Base-by-base conservation (phyloP, 306 rosid genomes). In the Begonia loranthoides region DNA sequence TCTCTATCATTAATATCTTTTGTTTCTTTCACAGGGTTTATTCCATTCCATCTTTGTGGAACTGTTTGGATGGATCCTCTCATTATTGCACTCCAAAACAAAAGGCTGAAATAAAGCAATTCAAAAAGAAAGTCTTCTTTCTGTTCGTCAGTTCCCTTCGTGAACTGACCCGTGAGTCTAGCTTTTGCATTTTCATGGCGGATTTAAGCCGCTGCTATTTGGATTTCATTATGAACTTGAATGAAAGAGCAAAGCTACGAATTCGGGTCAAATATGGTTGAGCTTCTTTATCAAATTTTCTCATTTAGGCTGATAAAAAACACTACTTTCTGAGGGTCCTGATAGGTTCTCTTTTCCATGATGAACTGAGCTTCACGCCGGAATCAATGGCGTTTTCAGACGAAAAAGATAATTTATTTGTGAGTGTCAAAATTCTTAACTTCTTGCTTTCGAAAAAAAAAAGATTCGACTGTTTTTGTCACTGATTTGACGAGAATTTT, bases 61-160 rank as follows among this genome's bases (percentile, higher is more conserved):
- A 19, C 22, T 1, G 22, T 19, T 19, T 19, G 22, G 22, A 19
- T 19, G 22, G 22, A 19, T 19, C 3, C 22, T 19, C 22, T 19
- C 22, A 19, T 19, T 19, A 2, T 19, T 19, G 39, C 50, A 50
- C 41, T 10, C 16, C 45, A 13, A 54, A 62, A 45, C 46, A 6
- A 66, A 52, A 49, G 21, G 48, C 21, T 16, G 55, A 12, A 40
- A 55, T 49, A 51, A 74, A 34, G 51, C 41, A 15, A 49, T 9
- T 16, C 28, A 58, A 73, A 74, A 70, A 70, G 60, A 70, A 75
- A 71, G 58, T 68, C 77, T 66, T 73, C 52, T 64, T 61, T 76
- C 72, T 73, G 82, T 87, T 69, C 72, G 77, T 78, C 79, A 70
- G 71, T 78, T 79, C 83, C 78, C 69, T 59, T 46, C 71, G 67